phyloP scores from a whole-genome alignment of 2,329 filamentous ascomycete species.

The Penicillium brasilianum region DNA sequence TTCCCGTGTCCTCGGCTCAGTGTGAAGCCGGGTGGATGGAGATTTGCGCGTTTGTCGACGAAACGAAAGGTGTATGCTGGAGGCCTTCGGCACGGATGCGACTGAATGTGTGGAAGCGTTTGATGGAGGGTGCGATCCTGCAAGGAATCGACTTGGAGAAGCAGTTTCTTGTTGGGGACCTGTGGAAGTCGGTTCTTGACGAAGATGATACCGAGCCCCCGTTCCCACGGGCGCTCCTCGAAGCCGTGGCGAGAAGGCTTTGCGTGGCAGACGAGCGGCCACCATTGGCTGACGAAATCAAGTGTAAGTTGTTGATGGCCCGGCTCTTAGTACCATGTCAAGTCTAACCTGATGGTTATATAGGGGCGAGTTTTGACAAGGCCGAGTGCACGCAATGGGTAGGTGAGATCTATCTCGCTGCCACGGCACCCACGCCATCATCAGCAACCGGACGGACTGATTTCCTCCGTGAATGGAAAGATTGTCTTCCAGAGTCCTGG shows the following conservation, averaged over 20 bases:
- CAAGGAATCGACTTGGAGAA: constrained; percentile 48
- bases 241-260: constrained; percentile 46
- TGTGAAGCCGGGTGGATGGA: constrained; percentile 58
- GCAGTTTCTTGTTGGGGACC: constrained; percentile 48
- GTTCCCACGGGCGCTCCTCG: constrained; percentile 43
- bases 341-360: not conserved
- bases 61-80: constrained; percentile 41
- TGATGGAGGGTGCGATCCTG: constrained; percentile 46
- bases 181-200: constrained; percentile 48
- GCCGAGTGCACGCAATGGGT: constrained; percentile 42
- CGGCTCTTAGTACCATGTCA: not conserved
- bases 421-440: constrained; percentile 38
- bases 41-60: constrained; percentile 59
- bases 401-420: constrained; percentile 48
- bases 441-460: constrained; percentile 40
- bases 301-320: constrained; percentile 40
- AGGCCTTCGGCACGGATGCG: constrained; percentile 56
- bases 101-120: constrained; percentile 55
- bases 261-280: constrained; percentile 34
- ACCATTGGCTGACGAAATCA: constrained; percentile 34
- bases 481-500: constrained; percentile 52
- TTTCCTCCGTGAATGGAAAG: constrained; percentile 48
- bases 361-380: constrained; percentile 50
- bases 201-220: constrained; percentile 38
- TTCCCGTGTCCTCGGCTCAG: constrained; percentile 59